Base-by-base conservation (phyloP, 441 rosid species). In the Eutrema salsugineum region DNA sequence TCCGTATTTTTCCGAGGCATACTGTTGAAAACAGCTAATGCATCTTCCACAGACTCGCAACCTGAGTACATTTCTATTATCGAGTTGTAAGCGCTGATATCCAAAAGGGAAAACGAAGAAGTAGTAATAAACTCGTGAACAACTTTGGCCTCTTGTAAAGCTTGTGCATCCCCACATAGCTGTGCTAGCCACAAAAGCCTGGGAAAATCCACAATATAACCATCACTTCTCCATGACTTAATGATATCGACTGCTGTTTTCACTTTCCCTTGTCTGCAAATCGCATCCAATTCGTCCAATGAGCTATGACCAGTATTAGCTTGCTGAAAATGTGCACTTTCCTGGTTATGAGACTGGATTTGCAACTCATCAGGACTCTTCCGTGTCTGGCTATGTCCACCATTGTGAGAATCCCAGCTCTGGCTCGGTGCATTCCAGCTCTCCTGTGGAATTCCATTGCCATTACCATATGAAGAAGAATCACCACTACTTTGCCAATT, bases 51-150 rank as follows among this genome's bases (percentile, higher is more conserved):
- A 11, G 89, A 80, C 44, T 80, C 86, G 15, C 97, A 89, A 70
- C 72, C 80, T 3, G 78, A 81, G 47, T 87, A 93, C 91, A 87
- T 89, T 63, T 85, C 88, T 53, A 93, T 47, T 17, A 91, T 77
- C 65, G 68, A 79, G 60, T 91, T 89, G 72, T 42, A 71, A 17
- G 73, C 66, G 70, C 80, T 68, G 71, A 82, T 79, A 14, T 76
- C 69, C 15, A 84, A 54, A 70, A 82, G 79, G 7, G 84, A 61
- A 28, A 79, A 36, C 4, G 76, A 77, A 71, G 78, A 78, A 53
- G 36, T 49, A 53, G 36, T 49, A 27, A 87, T 60, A 64, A 79
- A 65, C 60, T 83, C 80, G 38, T 89, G 93, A 63, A 88, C 81
- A 43, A 58, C 58, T 80, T 78, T 82, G 30, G 94, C 96, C 77